These are phyloP conservation scores for Dioscorea zingiberensis DNA, from an alignment of 106 monocot species.

Conservation along the genomic window DNA sequence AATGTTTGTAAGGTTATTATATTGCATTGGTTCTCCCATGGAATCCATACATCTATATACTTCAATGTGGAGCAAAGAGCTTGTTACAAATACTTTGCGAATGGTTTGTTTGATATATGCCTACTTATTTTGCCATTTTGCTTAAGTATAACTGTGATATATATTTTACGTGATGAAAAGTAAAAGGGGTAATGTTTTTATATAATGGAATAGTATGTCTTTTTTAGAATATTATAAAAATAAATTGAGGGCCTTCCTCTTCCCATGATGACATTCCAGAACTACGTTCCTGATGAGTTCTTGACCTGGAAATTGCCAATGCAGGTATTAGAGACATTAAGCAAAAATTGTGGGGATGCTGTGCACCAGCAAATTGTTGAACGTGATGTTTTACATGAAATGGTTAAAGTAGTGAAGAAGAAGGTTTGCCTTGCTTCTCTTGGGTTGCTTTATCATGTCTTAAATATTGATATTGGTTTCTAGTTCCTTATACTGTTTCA, in stretches of 20 bases:
- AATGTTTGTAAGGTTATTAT: not conserved
- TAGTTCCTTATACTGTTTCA: not conserved
- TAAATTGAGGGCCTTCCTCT: too few relatives aligned
- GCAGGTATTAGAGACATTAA: not conserved
- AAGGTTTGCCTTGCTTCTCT: not conserved
- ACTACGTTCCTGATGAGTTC: too few relatives aligned
- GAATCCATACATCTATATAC: not conserved
- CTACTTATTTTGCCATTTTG: too few relatives aligned
- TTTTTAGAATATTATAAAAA: too few relatives aligned
- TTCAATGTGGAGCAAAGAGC: too few relatives aligned
- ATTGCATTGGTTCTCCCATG: not conserved
- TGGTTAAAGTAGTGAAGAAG: not conserved
- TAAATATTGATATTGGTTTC: conserved; percentile 1
- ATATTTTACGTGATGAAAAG: too few relatives aligned
- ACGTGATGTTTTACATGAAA: not conserved
- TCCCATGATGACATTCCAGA: too few relatives aligned
- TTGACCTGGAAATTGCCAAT: not conserved
- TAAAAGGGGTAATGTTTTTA: too few relatives aligned
- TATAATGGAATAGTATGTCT: too few relatives aligned
- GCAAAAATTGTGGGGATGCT: not conserved
- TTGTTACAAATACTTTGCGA: too few relatives aligned
- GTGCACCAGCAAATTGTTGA: not conserved
- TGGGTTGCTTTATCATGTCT: not conserved
- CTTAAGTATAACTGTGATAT: too few relatives aligned
- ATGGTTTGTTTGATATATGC: too few relatives aligned